Evolutionary conservation across 2,329 filamentous ascomycete genomes (phyloP).

Genomic region (Alternaria panax): DNA sequence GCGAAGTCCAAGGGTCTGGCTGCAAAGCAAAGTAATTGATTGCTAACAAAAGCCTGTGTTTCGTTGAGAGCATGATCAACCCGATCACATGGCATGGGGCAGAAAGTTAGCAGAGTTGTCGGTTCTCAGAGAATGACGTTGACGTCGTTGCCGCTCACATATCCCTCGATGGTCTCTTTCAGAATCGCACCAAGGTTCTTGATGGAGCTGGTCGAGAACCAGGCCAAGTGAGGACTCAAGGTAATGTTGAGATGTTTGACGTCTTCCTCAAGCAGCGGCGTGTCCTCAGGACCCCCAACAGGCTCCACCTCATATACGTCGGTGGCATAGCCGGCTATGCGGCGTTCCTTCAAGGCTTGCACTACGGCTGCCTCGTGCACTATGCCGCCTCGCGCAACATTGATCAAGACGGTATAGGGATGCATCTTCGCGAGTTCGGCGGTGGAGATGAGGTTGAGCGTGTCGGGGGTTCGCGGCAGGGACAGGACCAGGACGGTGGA

Average conservation of each 20-base stretch:
- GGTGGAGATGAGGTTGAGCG: constrained; percentile 44
- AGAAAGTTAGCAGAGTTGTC: not conserved
- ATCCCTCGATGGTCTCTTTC: constrained; percentile 58
- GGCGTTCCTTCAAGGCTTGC: constrained; percentile 53
- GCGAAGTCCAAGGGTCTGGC: not conserved
- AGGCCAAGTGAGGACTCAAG: constrained; percentile 62
- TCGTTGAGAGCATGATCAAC: not conserved
- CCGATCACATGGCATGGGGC: not conserved
- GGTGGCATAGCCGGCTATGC: constrained; percentile 59
- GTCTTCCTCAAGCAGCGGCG: constrained; percentile 55
- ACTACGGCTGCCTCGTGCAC: constrained; percentile 60
- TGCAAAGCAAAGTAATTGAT: not conserved
- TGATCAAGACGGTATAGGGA: constrained; percentile 56
- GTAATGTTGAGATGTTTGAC: constrained; percentile 58
- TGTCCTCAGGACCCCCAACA: constrained; percentile 50
- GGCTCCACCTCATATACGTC: constrained; percentile 62
- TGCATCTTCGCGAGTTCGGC: constrained; percentile 57
- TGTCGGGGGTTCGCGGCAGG: constrained; percentile 43
- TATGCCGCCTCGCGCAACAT: constrained; percentile 60
- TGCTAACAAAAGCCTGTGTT: not conserved
- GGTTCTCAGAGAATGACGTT: constrained; percentile 45
- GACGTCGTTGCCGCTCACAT: constrained; percentile 50
- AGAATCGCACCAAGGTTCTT: constrained; percentile 55
- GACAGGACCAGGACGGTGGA: constrained; percentile 51
- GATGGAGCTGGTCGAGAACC: constrained; percentile 59